Evolutionary conservation across 768 basidiomycete species (phyloP).

Genomic region (Mycena rebaudengoi): DNA sequence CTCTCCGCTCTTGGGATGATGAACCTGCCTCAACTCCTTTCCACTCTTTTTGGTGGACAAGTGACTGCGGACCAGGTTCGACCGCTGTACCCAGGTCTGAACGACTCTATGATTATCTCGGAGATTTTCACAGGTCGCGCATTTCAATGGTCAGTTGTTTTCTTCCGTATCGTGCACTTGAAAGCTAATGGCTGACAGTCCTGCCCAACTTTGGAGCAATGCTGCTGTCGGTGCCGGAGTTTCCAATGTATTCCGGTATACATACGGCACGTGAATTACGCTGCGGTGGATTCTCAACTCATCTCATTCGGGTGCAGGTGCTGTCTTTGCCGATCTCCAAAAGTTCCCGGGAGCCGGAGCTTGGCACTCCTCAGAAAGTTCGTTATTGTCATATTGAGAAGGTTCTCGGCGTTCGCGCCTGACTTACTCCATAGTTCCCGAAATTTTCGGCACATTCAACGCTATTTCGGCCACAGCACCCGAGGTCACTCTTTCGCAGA

Average conservation of each 20-base stretch:
- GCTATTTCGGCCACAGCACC: slow-evolving; percentile 28
- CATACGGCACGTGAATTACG: slow-evolving; percentile 21
- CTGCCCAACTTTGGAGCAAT: slow-evolving; percentile 21
- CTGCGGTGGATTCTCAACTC: background rate
- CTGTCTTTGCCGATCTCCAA: slow-evolving; percentile 30
- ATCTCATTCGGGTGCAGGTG: slow-evolving; percentile 4
- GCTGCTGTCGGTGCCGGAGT: slow-evolving; percentile 18
- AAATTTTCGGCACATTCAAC: slow-evolving; percentile 37
- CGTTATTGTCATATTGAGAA: background rate
- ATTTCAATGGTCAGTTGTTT: slow-evolving; percentile 18
- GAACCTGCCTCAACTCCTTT: slow-evolving; percentile 19
- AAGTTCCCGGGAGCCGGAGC: slow-evolving; percentile 33
- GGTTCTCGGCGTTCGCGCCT: background rate
- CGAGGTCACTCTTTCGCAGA: slow-evolving; percentile 30
- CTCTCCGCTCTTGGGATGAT: slow-evolving; percentile 20
- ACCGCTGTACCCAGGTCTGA: slow-evolving; percentile 23
- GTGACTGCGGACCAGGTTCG: slow-evolving; percentile 14
- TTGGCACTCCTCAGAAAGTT: slow-evolving; percentile 33
- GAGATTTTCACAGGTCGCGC: slow-evolving; percentile 6
- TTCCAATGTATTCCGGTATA: slow-evolving; percentile 29
- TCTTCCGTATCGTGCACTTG: background rate
- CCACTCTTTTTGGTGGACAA: background rate
- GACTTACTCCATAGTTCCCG: slow-evolving; percentile 13
- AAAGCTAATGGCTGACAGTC: slow-evolving; percentile 10
- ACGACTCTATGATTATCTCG: slow-evolving; percentile 21